phyloP scores from a whole-genome alignment of 495 filamentous ascomycete genomes.

The Viridothelium virens region DNA sequence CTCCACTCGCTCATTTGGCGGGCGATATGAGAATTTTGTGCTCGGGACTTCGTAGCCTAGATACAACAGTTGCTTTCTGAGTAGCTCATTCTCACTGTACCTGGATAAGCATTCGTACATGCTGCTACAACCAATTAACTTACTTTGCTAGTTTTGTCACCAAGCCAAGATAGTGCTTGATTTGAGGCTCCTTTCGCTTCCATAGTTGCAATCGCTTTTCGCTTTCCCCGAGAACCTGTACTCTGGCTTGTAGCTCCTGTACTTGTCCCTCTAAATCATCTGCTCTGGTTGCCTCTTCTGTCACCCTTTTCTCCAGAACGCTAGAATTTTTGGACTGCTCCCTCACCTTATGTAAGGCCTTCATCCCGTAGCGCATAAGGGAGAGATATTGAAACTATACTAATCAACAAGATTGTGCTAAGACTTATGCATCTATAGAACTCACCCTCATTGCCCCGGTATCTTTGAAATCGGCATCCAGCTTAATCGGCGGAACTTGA shows the following conservation, averaged over 20 bases:
- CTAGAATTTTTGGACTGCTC: conserved; percentile 19
- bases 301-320: conserved; percentile 4
- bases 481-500: conserved; percentile 32
- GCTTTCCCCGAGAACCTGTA: conserved; percentile 18
- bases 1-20: conserved; percentile 14
- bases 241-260: conserved; percentile 30
- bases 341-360: conserved; percentile 17
- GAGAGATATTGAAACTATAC: conserved; percentile 40
- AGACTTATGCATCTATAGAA: neutral
- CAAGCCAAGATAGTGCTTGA: conserved; percentile 29
- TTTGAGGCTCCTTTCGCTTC: conserved; percentile 27
- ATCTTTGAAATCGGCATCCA: conserved; percentile 26
- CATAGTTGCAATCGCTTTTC: conserved; percentile 26
- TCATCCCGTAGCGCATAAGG: conserved; percentile 29
- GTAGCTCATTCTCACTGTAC: conserved; percentile 27
- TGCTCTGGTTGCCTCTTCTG: conserved; percentile 14
- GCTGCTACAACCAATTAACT: neutral
- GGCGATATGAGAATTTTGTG: neutral
- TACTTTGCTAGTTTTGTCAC: conserved; percentile 30
- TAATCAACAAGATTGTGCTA: neutral
- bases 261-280: conserved; percentile 28
- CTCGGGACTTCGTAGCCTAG: conserved; percentile 29
- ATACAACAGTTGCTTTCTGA: conserved; percentile 24
- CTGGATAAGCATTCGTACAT: conserved; percentile 11
- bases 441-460: conserved; percentile 36